Percentiles rank a stretch among this genome's conserved stretches.
phyloP scores from a whole-genome alignment of 2,329 filamentous ascomycete species.

The Hypoxylon sp. region DNA sequence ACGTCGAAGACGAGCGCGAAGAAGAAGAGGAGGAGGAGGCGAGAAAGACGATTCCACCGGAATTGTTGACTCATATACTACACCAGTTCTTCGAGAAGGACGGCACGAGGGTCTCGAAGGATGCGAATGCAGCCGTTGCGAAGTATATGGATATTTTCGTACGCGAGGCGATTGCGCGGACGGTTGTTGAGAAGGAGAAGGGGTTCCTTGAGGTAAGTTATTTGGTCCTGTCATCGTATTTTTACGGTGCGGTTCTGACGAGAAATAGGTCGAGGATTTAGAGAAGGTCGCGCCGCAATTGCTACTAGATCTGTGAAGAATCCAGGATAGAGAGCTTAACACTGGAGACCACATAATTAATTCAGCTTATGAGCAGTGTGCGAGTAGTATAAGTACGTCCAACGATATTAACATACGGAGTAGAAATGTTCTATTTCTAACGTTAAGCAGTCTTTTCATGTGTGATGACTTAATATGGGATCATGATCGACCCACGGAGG shows the following conservation, averaged over 20 bases:
- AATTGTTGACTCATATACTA: slow-evolving; percentile 81
- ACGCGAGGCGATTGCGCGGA: slow-evolving; percentile 86
- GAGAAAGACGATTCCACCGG: slow-evolving; percentile 74
- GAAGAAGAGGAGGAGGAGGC: slow-evolving; percentile 57
- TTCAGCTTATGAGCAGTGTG: not conserved
- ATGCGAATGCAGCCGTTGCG: slow-evolving; percentile 81
- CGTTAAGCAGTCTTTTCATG: not conserved
- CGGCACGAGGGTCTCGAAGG: slow-evolving; percentile 79
- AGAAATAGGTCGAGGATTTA: slow-evolving; percentile 81
- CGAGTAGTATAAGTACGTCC: slow-evolving; percentile 11
- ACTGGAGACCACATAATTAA: not conserved
- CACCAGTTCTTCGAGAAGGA: slow-evolving; percentile 84
- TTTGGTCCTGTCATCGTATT: slow-evolving; percentile 12
- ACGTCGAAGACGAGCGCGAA: slow-evolving; percentile 54
- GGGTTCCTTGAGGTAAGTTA: slow-evolving; percentile 80
- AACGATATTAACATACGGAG: not conserved
- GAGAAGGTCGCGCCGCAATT: slow-evolving; percentile 90
- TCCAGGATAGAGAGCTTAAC: not conserved
- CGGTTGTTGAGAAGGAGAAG: slow-evolving; percentile 77
- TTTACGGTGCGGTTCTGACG: slow-evolving; percentile 37
- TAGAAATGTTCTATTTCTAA: slow-evolving; percentile 15
- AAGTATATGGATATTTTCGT: slow-evolving; percentile 95
- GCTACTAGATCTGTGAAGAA: slow-evolving; percentile 81
- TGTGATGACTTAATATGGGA: slow-evolving; percentile 15
- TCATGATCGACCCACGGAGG: slow-evolving; percentile 26